Conservation (phyloP, 2,329 filamentous ascomycete genomes). For the Dothideomycetes sp. region DNA sequence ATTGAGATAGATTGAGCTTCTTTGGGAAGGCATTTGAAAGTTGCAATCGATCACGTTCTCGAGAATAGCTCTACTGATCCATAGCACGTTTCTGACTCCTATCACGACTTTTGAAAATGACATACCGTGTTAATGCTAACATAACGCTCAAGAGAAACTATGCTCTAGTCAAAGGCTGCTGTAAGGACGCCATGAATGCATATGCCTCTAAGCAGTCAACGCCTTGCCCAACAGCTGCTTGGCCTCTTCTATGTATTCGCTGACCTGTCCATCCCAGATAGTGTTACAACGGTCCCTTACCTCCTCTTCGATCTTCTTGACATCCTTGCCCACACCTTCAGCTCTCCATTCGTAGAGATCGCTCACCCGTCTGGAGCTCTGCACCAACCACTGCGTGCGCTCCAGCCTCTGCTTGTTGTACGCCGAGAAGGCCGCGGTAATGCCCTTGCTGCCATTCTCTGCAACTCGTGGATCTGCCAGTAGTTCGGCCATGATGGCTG, state of each 20-base stretch:
- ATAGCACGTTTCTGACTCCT: no score
- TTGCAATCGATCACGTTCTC: no score
- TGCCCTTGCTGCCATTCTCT: constrained; percentile 9
- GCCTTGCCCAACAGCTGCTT: constrained; percentile 4
- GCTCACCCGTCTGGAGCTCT: constrained; percentile 26
- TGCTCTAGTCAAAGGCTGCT: no score
- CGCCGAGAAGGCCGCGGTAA: constrained; percentile 25
- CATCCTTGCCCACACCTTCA: constrained; percentile 20
- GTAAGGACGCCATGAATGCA: no score
- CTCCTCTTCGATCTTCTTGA: constrained; percentile 26
- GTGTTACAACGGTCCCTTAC: constrained; percentile 1
- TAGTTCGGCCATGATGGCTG: constrained; percentile 17
- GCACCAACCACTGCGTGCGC: constrained; percentile 34
- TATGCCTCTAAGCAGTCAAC: constrained; percentile 1
- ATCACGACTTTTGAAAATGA: no score
- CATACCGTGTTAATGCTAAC: no score
- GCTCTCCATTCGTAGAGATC: constrained; percentile 31
- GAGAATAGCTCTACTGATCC: no score
- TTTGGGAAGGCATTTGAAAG: no score
- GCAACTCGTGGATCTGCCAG: constrained; percentile 13
- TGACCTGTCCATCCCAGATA: constrained; percentile 9
- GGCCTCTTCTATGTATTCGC: constrained; percentile 8
- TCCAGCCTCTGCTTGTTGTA: constrained; percentile 29
- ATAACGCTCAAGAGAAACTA: no score
- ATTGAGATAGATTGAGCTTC: no score